A percentile compares a stretch with the other conserved stretches of the same genome.
These are phyloP conservation scores for Halteria grandinella DNA, from an alignment of 73 alveolate genomes.

Conservation along the genomic window DNA sequence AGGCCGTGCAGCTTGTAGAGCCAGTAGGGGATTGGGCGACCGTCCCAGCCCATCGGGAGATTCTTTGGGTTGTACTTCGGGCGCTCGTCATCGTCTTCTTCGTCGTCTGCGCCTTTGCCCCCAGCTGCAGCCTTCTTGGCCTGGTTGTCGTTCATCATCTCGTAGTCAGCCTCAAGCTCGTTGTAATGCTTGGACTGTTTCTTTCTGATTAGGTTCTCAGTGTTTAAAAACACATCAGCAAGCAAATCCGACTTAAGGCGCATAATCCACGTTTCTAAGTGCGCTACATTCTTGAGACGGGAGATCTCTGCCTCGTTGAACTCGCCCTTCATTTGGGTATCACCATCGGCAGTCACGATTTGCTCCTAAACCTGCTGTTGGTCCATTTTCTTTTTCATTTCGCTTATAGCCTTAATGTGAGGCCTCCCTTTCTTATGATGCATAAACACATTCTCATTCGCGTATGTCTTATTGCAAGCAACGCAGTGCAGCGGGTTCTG, in stretches of 20 bases:
- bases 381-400: slow-evolving; percentile 16
- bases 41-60: slow-evolving; percentile 99
- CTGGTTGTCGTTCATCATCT: slow-evolving; percentile 13
- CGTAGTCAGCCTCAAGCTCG: slow-evolving; percentile 77
- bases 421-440: slow-evolving; percentile 92
- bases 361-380: not conserved
- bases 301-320: slow-evolving; percentile 2
- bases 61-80: slow-evolving; percentile 96
- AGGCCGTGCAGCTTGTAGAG: slow-evolving; percentile 98
- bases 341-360: slow-evolving; percentile 5
- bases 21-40: slow-evolving; percentile 99
- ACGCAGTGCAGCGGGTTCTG: slow-evolving; percentile 66
- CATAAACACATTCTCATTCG: slow-evolving; percentile 84
- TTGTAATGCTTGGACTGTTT: slow-evolving; percentile 85
- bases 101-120: slow-evolving; percentile 62
- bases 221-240: slow-evolving; percentile 82
- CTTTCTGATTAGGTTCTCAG: slow-evolving; percentile 86
- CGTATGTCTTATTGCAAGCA: slow-evolving; percentile 88
- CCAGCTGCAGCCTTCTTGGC: slow-evolving; percentile 36
- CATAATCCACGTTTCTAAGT: slow-evolving; percentile 80
- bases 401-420: slow-evolving; percentile 83
- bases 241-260: slow-evolving; percentile 80
- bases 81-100: slow-evolving; percentile 76
- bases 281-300: slow-evolving; percentile 73
- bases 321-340: slow-evolving; percentile 6